Conservation (phyloP, 1,139 yeast species). For the Blastobotrys apis region DNA sequence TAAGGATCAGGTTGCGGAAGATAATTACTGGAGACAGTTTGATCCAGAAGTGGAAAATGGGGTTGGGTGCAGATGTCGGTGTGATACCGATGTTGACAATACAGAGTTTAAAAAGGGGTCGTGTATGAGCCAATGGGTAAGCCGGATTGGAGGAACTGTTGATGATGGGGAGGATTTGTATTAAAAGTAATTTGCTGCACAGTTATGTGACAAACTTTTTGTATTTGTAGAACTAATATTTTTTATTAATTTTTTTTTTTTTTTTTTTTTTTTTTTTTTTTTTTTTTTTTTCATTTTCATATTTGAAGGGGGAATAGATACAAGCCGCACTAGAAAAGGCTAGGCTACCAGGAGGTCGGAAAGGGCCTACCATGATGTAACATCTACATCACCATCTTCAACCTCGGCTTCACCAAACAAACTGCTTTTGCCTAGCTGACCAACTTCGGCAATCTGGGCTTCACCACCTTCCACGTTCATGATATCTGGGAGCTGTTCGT, state of each 20-base stretch:
- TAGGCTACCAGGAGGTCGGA: not conserved
- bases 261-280: too few species aligned
- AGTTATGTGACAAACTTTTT: too few species aligned
- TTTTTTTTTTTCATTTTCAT: too few species aligned
- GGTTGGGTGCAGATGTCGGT: conserved; percentile 80
- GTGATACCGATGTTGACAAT: conserved; percentile 54
- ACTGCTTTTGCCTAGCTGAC: conserved; percentile 51
- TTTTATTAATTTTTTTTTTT: too few species aligned
- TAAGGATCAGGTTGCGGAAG: conserved; percentile 29
- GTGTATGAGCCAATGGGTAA: conserved; percentile 56
- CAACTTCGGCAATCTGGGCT: conserved; percentile 51
- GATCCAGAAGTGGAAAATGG: conserved; percentile 53
- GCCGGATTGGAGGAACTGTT: conserved; percentile 33
- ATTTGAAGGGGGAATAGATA: too few species aligned
- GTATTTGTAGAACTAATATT: too few species aligned
- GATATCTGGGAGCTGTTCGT: conserved; percentile 51
- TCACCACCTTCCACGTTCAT: conserved; percentile 47
- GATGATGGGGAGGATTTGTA: not conserved
- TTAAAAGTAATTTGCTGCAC: too few species aligned
- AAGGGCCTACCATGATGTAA: conserved; percentile 69
- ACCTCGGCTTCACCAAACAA: conserved; percentile 91
- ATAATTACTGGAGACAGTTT: conserved; percentile 42
- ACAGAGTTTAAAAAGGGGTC: conserved; percentile 53
- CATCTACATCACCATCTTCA: conserved; percentile 43
- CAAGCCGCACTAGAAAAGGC: not conserved